Percentiles rank a stretch among this genome's conserved stretches.
Conservation (phyloP, 1,284 basidiomycete genomes). For the Cystobasidium pallidum region DNA sequence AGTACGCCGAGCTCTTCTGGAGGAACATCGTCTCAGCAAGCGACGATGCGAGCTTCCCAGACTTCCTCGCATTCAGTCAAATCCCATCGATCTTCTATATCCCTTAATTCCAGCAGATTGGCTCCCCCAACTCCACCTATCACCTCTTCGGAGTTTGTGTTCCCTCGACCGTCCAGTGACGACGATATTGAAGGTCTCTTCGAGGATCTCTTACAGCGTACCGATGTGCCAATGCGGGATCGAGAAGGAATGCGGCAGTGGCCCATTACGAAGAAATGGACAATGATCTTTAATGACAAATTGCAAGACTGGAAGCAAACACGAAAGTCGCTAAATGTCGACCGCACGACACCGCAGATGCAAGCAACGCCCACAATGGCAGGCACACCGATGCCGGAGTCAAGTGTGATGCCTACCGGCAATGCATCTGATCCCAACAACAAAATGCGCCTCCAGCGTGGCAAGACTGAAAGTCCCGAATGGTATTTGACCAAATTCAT, state of each 20-base stretch:
- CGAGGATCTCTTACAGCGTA: conserved; percentile 68
- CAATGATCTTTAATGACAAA: conserved; percentile 81
- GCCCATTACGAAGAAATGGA: conserved; percentile 86
- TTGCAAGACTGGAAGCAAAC: conserved; percentile 72
- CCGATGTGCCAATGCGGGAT: conserved; percentile 49
- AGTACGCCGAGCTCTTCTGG: neutral
- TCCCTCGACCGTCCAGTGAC: conserved; percentile 72
- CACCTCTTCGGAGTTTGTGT: conserved; percentile 63
- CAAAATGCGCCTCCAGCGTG: conserved; percentile 51
- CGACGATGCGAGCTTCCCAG: conserved; percentile 25
- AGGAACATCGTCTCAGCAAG: neutral
- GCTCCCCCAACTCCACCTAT: conserved; percentile 45
- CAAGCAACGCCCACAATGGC: conserved; percentile 16
- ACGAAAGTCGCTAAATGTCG: conserved; percentile 44
- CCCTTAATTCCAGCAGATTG: conserved; percentile 27
- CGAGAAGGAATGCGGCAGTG: conserved; percentile 63
- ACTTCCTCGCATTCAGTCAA: conserved; percentile 31
- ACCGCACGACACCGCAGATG: conserved; percentile 47
- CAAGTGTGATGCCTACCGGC: neutral
- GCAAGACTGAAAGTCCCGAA: conserved; percentile 56
- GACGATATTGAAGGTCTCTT: conserved; percentile 77
- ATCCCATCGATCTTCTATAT: conserved; percentile 36
- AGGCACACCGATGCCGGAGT: conserved; percentile 24
- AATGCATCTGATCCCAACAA: conserved; percentile 47
- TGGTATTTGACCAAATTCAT: conserved; percentile 86